Evolutionary conservation across 768 basidiomycete genomes (phyloP), one percentile per base, ranked within the genome.

Genomic region (Tubosaeta sp.): DNA sequence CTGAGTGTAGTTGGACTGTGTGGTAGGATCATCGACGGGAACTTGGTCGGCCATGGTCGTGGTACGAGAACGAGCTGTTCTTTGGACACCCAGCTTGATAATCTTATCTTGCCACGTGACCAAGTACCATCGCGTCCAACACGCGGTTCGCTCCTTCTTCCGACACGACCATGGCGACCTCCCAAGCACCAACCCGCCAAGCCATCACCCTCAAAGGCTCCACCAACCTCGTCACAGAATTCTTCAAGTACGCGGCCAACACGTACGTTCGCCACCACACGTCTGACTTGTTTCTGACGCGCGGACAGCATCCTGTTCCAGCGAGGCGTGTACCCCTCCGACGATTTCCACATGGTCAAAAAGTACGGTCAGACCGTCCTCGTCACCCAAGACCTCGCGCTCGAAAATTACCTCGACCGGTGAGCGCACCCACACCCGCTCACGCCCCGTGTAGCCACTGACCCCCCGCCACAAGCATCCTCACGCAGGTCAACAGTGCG

Each of bases 261-360:
- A 94, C 88, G 93, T 94, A 63, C 58, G 89, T n/a, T 43, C 41
- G 16, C 35, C 10, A 22, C 9, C 19, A n/a, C n/a, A n/a, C n/a
- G n/a, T n/a, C n/a, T n/a, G n/a, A n/a, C n/a, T n/a, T n/a, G n/a
- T 16, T 26, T 1, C 34, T 31, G 29, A 43, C 17, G 1, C 26
- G 7, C 38, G 27, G 22, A n/a, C 65, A 97, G 93, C 14, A 95
- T 98, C 62, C 75, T 99, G 49, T 99, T 95, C 72, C 95, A 98
- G 73, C 81, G 97, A 41, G 93, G 92, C 52, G 89, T 99, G 17
- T 99, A 98, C 68, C 97, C 97, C 3, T 86, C 91, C 0, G 97
- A 98, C 70, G 97, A 99, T 74, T 99, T 99, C 68, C 88, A 92
- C 65, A 95, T 97, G 91, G 95, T 99, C 54, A 99, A 98, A 71